Conservation (phyloP, 108 stramenopile genomes). For the Stephanodiscus minutulus region DNA sequence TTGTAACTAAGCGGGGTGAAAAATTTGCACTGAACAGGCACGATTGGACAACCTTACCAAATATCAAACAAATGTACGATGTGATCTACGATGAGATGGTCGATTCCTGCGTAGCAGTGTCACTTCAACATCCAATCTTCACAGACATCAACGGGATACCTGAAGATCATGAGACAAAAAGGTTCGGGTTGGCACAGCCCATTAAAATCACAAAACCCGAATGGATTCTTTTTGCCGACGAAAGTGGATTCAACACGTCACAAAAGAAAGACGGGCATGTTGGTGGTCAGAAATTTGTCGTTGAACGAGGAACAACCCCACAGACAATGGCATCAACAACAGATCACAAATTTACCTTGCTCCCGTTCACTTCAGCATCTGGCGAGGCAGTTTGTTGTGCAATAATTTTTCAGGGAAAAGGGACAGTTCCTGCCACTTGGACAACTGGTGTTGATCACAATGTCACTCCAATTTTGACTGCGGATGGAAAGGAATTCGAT, state of each 20-base stretch:
- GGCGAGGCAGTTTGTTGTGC: slow-evolving; percentile 19
- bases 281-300: neutral
- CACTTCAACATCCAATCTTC: neutral
- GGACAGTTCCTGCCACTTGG: slow-evolving; percentile 1
- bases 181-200: neutral
- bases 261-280: neutral
- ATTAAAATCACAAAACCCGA: neutral
- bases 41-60: slow-evolving; percentile 20
- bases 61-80: slow-evolving; percentile 26
- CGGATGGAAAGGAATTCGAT: too few relatives aligned
- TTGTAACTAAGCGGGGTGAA: too few relatives aligned
- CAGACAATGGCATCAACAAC: slow-evolving; percentile 1
- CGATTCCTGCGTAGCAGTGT: slow-evolving; percentile 7
- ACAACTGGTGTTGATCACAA: slow-evolving; percentile 10
- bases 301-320: slow-evolving; percentile 4
- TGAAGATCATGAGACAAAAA: too few relatives aligned
- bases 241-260: slow-evolving; percentile 8
- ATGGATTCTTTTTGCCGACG: slow-evolving; percentile 1
- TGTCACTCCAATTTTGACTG: too few relatives aligned
- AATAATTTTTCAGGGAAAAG: slow-evolving; percentile 21
- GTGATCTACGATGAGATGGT: slow-evolving; percentile 26
- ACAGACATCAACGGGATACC: too few relatives aligned
- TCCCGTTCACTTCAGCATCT: slow-evolving; percentile 16
- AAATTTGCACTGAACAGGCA: slow-evolving; percentile 6
- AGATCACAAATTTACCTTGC: slow-evolving; percentile 16